Conservation (phyloP, 2,329 filamentous ascomycete species). For the Claviceps humidiphila region DNA sequence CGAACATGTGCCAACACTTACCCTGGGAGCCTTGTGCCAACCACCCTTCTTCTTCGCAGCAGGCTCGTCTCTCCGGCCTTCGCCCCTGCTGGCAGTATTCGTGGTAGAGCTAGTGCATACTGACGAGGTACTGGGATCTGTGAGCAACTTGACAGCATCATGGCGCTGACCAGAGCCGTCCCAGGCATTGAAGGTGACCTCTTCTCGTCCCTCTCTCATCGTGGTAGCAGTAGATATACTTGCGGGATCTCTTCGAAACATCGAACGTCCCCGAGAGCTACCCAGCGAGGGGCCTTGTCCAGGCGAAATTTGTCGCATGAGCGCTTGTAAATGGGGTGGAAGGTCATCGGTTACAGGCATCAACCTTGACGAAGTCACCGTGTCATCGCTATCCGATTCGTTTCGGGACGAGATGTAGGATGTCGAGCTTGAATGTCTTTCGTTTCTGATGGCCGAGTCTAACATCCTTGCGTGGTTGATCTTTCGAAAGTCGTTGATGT, state of each 20-base stretch:
- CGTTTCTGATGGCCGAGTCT: not conserved
- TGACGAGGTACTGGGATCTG: slow-evolving; percentile 7
- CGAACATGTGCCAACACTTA: slow-evolving; percentile 1
- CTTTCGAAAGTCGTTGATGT: not conserved
- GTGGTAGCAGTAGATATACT: slow-evolving; percentile 21
- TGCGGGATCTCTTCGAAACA: not conserved
- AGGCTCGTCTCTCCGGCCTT: not conserved
- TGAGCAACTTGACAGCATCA: slow-evolving; percentile 11
- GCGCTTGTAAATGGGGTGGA: not conserved
- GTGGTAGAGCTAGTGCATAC: slow-evolving; percentile 1
- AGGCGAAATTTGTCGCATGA: not conserved
- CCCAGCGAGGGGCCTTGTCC: not conserved
- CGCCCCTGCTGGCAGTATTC: not conserved
- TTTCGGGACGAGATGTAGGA: not conserved
- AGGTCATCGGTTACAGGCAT: not conserved
- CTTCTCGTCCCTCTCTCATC: slow-evolving; percentile 8
- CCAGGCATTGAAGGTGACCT: slow-evolving; percentile 18
- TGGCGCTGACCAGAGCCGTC: slow-evolving; percentile 14
- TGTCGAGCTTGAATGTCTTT: not conserved
- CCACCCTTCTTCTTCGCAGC: slow-evolving; percentile 5
- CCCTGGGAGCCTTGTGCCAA: slow-evolving; percentile 13
- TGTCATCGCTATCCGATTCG: not conserved
- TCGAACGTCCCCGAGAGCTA: not conserved
- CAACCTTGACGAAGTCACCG: not conserved
- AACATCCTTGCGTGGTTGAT: not conserved